Evolutionary conservation across 2,329 filamentous ascomycete species (phyloP).

Genomic region (Pseudogymnoascus sp.): DNA sequence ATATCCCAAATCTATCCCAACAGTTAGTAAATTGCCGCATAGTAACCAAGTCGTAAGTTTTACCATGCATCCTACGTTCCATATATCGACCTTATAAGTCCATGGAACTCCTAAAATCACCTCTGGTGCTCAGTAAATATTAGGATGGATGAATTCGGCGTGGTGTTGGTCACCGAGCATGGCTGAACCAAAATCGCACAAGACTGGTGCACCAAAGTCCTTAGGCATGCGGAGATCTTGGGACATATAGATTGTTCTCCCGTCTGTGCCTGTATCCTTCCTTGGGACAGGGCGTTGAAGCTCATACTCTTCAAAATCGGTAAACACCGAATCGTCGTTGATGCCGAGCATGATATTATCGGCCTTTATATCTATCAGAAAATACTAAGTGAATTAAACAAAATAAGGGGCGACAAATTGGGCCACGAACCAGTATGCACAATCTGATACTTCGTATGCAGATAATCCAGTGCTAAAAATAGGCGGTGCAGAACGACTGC

Average conservation of each 20-base stretch:
- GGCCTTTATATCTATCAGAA: conserved; percentile 37
- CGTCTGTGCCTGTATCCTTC: conserved; percentile 31
- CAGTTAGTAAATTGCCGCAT: not conserved
- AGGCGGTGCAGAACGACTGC: conserved; percentile 32
- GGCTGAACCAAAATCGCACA: conserved; percentile 44
- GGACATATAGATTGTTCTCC: conserved; percentile 36
- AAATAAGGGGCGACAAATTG: no score
- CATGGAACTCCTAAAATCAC: conserved; percentile 38
- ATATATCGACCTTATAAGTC: conserved; percentile 42
- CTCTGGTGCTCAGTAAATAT: conserved; percentile 36
- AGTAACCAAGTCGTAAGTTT: conserved; percentile 13
- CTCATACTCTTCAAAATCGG: conserved; percentile 34
- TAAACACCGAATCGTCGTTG: conserved; percentile 30
- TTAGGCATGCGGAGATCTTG: conserved; percentile 27
- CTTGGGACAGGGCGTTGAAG: conserved; percentile 33
- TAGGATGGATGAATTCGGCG: conserved; percentile 32
- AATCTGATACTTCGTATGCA: conserved; percentile 38
- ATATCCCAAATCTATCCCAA: conserved; percentile 39
- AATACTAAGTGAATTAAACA: no score
- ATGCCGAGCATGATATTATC: conserved; percentile 39
- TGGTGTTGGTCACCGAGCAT: conserved; percentile 31
- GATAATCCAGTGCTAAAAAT: conserved; percentile 37
- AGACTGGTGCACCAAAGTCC: conserved; percentile 28
- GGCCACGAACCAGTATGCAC: conserved; percentile 36
- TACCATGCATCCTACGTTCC: conserved; percentile 45